These are phyloP conservation scores for Oryza glumipatula DNA, from an alignment of 176 grass and related monocot species.

Conservation along the genomic window DNA sequence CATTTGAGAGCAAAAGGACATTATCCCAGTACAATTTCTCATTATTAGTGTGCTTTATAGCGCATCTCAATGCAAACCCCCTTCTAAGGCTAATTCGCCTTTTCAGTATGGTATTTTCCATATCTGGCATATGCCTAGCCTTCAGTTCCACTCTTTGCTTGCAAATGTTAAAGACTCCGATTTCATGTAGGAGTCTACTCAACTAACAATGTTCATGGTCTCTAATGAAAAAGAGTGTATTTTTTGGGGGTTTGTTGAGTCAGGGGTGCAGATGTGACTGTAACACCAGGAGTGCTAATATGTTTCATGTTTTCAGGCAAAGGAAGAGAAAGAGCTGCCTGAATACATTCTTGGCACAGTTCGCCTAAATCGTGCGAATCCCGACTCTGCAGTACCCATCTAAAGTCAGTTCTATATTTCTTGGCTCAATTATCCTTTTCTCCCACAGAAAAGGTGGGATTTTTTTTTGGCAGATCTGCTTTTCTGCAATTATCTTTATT, in stretches of 20 bases:
- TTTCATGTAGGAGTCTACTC: background rate
- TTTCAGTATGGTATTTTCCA: background rate
- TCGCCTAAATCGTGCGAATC: conserved; percentile 69
- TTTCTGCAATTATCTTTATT: conserved; percentile 9
- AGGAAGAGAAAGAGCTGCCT: conserved; percentile 88
- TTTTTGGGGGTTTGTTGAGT: background rate
- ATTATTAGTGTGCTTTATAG: background rate
- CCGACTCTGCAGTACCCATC: conserved; percentile 56
- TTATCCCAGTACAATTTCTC: background rate
- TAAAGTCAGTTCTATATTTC: conserved; percentile 15
- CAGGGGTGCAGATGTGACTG: background rate
- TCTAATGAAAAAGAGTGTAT: background rate
- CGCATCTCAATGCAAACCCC: background rate
- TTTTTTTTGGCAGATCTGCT: background rate
- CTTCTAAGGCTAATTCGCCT: background rate
- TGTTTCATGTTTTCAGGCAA: conserved; percentile 65
- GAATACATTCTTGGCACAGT: conserved; percentile 97
- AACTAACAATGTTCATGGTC: background rate
- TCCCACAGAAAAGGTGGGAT: background rate
- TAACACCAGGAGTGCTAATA: conserved; percentile 21
- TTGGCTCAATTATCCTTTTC: background rate
- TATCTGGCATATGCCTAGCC: background rate
- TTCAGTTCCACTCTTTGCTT: background rate
- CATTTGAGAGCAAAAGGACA: background rate
- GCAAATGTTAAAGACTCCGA: background rate